phyloP scores from a whole-genome alignment of 257 asterid species.

The Capsicum pubescens region DNA sequence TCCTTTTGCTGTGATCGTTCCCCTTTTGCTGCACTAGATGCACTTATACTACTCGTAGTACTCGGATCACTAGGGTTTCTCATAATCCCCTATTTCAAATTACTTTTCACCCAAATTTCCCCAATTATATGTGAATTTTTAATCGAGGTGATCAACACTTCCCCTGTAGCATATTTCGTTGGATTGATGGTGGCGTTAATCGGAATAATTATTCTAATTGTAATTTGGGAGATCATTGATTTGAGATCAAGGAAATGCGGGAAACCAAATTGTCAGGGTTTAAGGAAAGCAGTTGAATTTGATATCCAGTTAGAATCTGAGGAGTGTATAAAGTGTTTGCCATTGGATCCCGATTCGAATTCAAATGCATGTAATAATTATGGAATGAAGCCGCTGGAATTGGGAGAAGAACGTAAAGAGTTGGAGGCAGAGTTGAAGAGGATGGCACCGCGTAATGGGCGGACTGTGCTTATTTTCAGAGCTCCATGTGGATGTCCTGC shows the following conservation, averaged over 20 bases:
- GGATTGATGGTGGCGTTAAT: conserved; percentile 43
- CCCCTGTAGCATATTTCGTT: conserved; percentile 49
- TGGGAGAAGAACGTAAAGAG: conserved; percentile 57
- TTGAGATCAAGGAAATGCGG: conserved; percentile 55
- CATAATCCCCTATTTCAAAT: conserved; percentile 47
- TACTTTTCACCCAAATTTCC: conserved; percentile 38
- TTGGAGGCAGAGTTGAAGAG: conserved; percentile 64
- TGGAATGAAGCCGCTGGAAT: conserved; percentile 44
- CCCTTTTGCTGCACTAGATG: conserved; percentile 56
- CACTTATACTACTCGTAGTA: conserved; percentile 44
- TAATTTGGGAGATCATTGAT: conserved; percentile 45
- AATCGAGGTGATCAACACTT: conserved; percentile 48
- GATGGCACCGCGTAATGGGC: conserved; percentile 66
- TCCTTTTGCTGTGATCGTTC: conserved; percentile 49
- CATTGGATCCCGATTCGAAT: conserved; percentile 30
- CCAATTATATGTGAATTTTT: conserved; percentile 36
- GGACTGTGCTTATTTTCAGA: conserved; percentile 62
- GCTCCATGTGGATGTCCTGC: conserved; percentile 64
- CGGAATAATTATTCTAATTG: conserved; percentile 38
- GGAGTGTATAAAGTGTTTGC: conserved; percentile 55
- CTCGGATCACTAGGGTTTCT: conserved; percentile 51
- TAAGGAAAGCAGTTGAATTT: conserved; percentile 61
- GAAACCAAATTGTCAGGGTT: conserved; percentile 53
- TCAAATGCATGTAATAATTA: conserved; percentile 25
- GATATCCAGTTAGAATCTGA: conserved; percentile 67